Base-by-base conservation (phyloP, 371 early-diverging fungal genomes). In the Rhizopus sp. region DNA sequence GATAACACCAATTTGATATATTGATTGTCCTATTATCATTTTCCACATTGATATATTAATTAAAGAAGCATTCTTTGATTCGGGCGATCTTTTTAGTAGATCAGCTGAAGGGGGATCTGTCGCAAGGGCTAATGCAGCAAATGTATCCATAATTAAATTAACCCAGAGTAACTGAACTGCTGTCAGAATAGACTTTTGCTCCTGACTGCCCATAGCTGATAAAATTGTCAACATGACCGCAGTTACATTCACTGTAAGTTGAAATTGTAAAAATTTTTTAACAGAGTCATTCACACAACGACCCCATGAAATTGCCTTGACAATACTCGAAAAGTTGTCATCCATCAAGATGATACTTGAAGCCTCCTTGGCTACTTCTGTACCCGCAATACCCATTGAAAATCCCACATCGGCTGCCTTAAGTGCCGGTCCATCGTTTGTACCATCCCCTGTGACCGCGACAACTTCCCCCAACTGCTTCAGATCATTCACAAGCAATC, bases 391-490 rank as follows among this genome's bases (percentile, higher is more conserved):
- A 13, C 93, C 93, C 93, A 92, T 89, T 2, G 84, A 81, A 64
- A 91, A 90, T 5, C 93, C 92, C 13, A 93, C 87, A 63, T 93
- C 89, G 1, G 93, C 89, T 52, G 78, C 63, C 60, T 91, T 91
- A 32, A 93, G 70, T 5, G 93, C 92, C 7, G 90, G 90, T 7
- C 82, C 91, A 68, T 88, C 86, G 50, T 88, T 88, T 39, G 87
- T 88, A 41, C 93, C 93, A 62, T 93, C 93, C 8, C 93, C 93
- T 3, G 93, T 93, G 0, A 93, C 89, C 5, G 90, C 90, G 0
- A 93, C 92, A 45, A 86, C 80, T 55, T 88, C 88, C 5, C 88
- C 87, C 10, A 77, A 53, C 9, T 79, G 72, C 53, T 83, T 78
- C 39, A 93, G 76, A 23, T 78, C 72, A 15, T 80, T 67, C 0